These are phyloP conservation scores for Cryoendolithus antarcticus DNA, from an alignment of 2,329 filamentous ascomycete species.

Conservation along the genomic window DNA sequence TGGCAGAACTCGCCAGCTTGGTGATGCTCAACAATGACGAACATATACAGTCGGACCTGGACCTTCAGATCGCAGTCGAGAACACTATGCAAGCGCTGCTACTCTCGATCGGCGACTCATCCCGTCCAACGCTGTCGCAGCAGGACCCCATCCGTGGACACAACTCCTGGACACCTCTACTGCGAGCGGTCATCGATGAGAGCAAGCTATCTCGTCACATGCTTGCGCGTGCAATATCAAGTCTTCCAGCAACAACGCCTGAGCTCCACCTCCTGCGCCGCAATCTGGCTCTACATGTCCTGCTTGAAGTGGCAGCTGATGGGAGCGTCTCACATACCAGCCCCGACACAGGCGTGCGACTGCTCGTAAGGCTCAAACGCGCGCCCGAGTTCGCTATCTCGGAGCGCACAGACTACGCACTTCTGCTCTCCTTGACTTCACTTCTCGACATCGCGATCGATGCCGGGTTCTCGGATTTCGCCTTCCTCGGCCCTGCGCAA, in stretches of 20 bases:
- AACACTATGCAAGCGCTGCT: slow-evolving; percentile 12
- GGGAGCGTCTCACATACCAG: neutral
- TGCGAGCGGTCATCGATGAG: slow-evolving; percentile 1
- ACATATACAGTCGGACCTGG: slow-evolving; percentile 8
- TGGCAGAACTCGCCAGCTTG: slow-evolving; percentile 11
- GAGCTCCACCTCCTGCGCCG: slow-evolving; percentile 50
- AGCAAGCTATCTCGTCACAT: slow-evolving; percentile 21
- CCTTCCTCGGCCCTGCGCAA: slow-evolving; percentile 8
- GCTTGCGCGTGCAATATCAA: slow-evolving; percentile 45
- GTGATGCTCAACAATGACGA: slow-evolving; percentile 18
- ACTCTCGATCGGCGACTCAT: neutral
- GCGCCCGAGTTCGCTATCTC: slow-evolving; percentile 40
- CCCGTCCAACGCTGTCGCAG: no score
- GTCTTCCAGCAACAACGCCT: slow-evolving; percentile 43
- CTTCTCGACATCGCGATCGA: slow-evolving; percentile 68
- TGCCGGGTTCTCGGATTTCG: slow-evolving; percentile 37
- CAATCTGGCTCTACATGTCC: slow-evolving; percentile 51
- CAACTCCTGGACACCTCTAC: neutral
- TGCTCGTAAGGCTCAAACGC: slow-evolving; percentile 16
- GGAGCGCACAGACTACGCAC: slow-evolving; percentile 52
- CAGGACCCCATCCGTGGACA: no score
- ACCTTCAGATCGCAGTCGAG: slow-evolving; percentile 12
- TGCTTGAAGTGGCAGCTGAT: slow-evolving; percentile 20
- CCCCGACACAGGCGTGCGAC: slow-evolving; percentile 6
- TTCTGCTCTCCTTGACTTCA: slow-evolving; percentile 51